Conservation (phyloP, 805 yeast species). For the Wickerhamiella galacta region DNA sequence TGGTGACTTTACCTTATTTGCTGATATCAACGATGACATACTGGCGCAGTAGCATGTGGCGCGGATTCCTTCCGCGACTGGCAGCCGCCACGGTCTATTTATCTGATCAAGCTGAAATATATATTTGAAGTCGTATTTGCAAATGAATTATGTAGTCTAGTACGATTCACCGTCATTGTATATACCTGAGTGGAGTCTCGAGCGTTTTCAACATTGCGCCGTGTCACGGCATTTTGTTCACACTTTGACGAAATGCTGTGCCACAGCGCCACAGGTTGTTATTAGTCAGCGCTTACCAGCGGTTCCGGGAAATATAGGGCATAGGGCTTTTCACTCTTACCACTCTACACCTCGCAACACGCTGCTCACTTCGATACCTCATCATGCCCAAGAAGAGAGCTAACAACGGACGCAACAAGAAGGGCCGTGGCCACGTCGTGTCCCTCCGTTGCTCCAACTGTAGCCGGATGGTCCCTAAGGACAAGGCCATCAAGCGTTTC, state of each 20-base stretch:
- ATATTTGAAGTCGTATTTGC: too few species aligned
- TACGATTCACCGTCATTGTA: too few species aligned
- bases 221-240: too few species aligned
- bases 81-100: constrained; percentile 1
- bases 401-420: constrained; percentile 99
- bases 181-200: too few species aligned
- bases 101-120: too few species aligned
- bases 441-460: constrained; percentile 99
- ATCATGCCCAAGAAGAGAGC: constrained; percentile 99
- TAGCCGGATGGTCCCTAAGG: constrained; percentile 99
- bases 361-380: background rate
- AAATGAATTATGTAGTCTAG: too few species aligned
- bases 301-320: too few species aligned
- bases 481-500: constrained; percentile 99
- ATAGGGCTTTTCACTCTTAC: background rate
- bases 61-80: constrained; percentile 7
- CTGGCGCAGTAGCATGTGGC: constrained; percentile 6
- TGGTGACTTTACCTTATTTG: constrained; percentile 14
- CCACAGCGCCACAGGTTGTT: too few species aligned
- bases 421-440: constrained; percentile 99
- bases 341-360: background rate
- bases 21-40: constrained; percentile 8
- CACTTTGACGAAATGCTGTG: too few species aligned
- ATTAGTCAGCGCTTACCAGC: too few species aligned
- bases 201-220: too few species aligned